These are phyloP conservation scores for Ogataea corticis DNA, from an alignment of 805 yeast species.

Conservation along the genomic window DNA sequence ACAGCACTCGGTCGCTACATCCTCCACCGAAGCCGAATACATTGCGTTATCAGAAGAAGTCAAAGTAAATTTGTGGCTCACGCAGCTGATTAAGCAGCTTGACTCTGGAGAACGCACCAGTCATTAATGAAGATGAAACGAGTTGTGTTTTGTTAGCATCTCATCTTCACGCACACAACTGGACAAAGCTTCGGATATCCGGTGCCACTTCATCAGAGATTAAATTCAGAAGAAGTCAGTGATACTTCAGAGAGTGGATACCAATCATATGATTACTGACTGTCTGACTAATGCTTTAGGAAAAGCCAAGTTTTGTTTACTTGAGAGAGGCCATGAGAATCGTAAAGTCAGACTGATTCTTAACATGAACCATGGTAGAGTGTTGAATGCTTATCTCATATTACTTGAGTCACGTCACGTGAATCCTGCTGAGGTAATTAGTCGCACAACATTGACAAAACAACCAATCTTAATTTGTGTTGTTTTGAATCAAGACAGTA, in stretches of 20 bases:
- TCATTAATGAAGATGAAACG: neutral
- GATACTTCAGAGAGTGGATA: neutral
- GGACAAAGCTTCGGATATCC: neutral
- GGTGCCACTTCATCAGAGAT: neutral
- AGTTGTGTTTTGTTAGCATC: neutral
- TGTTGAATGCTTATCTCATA: too few species aligned
- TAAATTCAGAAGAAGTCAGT: neutral
- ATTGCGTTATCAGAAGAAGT: slow-evolving; percentile 2
- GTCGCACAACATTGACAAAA: too few species aligned
- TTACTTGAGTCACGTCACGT: too few species aligned
- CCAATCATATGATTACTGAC: neutral
- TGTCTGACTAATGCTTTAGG: neutral
- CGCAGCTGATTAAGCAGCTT: too few species aligned
- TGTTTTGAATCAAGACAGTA: too few species aligned
- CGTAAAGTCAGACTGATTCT: neutral
- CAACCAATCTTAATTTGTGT: too few species aligned
- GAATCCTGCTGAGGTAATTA: too few species aligned
- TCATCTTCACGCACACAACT: neutral
- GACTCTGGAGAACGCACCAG: too few species aligned
- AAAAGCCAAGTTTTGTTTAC: slow-evolving; percentile 1
- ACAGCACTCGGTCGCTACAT: slow-evolving; percentile 15
- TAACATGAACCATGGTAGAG: slow-evolving; percentile 1
- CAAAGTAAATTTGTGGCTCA: neutral
- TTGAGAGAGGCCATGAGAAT: too few species aligned
- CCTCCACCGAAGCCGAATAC: slow-evolving; percentile 21